Evolutionary conservation across 257 asterid genomes (phyloP).

Genomic region (Lycium barbarum): DNA sequence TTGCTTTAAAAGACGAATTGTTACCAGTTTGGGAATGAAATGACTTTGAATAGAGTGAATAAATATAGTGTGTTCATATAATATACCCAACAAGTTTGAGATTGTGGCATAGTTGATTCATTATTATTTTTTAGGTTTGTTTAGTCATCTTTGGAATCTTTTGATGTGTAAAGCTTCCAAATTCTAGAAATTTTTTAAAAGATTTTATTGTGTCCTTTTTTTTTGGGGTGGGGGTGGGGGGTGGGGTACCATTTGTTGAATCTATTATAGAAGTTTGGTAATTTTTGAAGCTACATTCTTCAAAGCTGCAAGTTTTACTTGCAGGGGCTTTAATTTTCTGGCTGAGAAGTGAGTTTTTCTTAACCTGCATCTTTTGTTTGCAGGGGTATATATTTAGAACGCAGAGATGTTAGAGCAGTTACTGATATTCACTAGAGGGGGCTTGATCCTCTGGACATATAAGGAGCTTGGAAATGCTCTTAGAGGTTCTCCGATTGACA

Average conservation of each 20-base stretch:
- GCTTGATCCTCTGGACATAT: slow-evolving; percentile 98
- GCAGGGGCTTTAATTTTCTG: background rate
- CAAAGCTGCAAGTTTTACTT: background rate
- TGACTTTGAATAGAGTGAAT: background rate
- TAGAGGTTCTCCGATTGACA: slow-evolving; percentile 89
- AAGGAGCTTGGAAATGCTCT: slow-evolving; percentile 95
- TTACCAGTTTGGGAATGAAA: background rate
- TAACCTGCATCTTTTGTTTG: background rate
- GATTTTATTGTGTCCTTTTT: background rate
- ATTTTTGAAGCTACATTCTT: background rate
- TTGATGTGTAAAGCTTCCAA: background rate
- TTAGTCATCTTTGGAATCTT: background rate
- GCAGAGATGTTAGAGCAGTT: slow-evolving; percentile 84
- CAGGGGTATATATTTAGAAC: slow-evolving; percentile 28
- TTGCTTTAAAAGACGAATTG: background rate
- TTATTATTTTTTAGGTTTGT: background rate
- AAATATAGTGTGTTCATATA: background rate
- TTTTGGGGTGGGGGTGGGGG: background rate
- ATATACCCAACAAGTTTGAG: background rate
- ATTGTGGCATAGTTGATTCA: background rate
- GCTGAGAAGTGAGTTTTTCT: background rate
- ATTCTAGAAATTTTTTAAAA: background rate
- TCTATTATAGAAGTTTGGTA: background rate
- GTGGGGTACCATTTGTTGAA: background rate
- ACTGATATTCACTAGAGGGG: slow-evolving; percentile 91